Evolutionary conservation across 164 flowering plant genomes (phyloP).

Genomic region (Platanus orientalis): DNA sequence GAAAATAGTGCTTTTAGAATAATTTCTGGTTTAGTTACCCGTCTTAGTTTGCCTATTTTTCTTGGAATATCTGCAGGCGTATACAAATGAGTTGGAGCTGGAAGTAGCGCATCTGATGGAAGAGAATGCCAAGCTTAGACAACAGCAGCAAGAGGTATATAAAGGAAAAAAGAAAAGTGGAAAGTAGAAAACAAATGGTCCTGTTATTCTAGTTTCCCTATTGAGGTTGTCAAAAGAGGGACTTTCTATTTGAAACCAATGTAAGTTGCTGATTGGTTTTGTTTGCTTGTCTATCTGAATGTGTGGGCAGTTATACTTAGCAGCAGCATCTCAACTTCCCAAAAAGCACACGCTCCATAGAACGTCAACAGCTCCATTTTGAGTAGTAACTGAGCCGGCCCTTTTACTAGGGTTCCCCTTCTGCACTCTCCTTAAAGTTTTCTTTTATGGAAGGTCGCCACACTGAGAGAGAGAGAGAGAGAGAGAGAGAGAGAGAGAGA

Average conservation of each 20-base stretch:
- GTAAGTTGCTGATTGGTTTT: neutral
- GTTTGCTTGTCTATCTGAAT: neutral
- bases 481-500: too few species aligned
- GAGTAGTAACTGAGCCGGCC: slow-evolving; percentile 15
- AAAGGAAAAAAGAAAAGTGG: neutral
- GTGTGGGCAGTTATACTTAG: slow-evolving; percentile 21
- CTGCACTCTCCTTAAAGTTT: neutral
- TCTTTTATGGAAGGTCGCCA: neutral
- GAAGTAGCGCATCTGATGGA: slow-evolving; percentile 42
- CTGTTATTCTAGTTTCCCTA: neutral
- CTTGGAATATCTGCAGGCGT: slow-evolving; percentile 39
- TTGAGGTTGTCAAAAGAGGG: neutral
- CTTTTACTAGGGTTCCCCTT: neutral
- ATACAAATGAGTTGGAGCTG: slow-evolving; percentile 54
- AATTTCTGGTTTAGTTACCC: too few species aligned
- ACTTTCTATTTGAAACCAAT: too few species aligned
- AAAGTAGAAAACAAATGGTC: neutral
- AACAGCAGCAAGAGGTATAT: slow-evolving; percentile 34
- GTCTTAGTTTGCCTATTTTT: neutral
- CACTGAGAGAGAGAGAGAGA: neutral
- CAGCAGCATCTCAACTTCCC: slow-evolving; percentile 31
- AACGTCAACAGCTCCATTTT: slow-evolving; percentile 60
- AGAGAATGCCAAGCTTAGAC: slow-evolving; percentile 60
- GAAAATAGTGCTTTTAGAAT: too few species aligned
- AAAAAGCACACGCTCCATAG: slow-evolving; percentile 35